Percentiles rank a stretch among this genome's conserved stretches.
These are phyloP conservation scores for Aspergillus diversus DNA, from an alignment of 495 filamentous ascomycete species.

Conservation along the genomic window DNA sequence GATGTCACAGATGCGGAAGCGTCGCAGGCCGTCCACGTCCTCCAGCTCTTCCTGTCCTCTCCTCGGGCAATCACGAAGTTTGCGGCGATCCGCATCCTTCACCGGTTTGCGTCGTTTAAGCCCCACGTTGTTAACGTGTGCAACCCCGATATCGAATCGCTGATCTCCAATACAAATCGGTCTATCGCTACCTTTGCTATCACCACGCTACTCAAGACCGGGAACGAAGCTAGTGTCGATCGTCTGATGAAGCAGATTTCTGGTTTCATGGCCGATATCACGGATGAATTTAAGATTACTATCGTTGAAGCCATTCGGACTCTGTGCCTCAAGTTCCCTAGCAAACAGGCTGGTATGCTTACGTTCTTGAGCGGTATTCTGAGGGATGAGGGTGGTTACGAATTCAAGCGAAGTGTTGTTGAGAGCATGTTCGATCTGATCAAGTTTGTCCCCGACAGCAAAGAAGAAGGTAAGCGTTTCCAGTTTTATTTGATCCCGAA, in stretches of 20 bases:
- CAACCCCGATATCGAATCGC: conserved; percentile 94
- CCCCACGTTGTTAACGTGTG: conserved; percentile 89
- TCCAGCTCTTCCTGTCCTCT: conserved; percentile 97
- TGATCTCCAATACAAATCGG: conserved; percentile 95
- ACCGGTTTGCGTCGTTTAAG: conserved; percentile 93
- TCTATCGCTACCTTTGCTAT: conserved; percentile 99
- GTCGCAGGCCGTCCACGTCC: conserved; percentile 87
- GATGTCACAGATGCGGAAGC: conserved; percentile 93
- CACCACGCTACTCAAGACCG: conserved; percentile 95
- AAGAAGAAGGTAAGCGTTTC: conserved; percentile 74
- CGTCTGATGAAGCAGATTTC: conserved; percentile 98
- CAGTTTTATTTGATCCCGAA: background rate
- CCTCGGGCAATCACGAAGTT: conserved; percentile 97
- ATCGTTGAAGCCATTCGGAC: conserved; percentile 98
- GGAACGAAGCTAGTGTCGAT: conserved; percentile 96
- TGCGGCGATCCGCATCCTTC: conserved; percentile 93
- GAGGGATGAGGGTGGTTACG: conserved; percentile 95
- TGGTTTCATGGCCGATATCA: conserved; percentile 96
- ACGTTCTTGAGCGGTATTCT: conserved; percentile 93
- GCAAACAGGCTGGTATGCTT: conserved; percentile 97
- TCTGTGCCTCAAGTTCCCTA: conserved; percentile 95
- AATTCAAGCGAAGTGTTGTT: conserved; percentile 96
- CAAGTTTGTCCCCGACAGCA: conserved; percentile 97
- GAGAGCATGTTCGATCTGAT: conserved; percentile 99
- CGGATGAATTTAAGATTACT: conserved; percentile 99